Evolutionary conservation across 345 rosid genomes (phyloP), one percentile per base, ranked within the genome.

Genomic region (Murraya paniculata): DNA sequence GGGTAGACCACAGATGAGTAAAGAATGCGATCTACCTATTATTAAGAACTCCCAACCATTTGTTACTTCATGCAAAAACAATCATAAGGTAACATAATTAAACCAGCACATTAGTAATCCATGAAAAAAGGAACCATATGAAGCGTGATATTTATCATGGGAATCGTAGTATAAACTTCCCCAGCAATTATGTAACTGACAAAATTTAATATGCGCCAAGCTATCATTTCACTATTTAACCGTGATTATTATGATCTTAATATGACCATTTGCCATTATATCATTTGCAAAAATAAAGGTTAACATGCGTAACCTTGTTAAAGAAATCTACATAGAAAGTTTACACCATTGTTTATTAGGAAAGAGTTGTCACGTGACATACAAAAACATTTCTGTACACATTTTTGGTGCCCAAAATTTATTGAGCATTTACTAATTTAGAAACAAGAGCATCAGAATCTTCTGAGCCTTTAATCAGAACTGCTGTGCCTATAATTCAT

Each of bases 1-100:
- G 99, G 99, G 88, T 95, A 95, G 83, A 96, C 99, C 82, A 96
- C 97, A 28, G 99, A 96, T 76, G 99, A 96, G 87, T 94, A 96
- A 39, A 96, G 95, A 65, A 96, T 78, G 67, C 98, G 98, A 73
- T 96, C 99, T 77, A 96, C 99, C 99, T 96, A 76, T 61, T 83
- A 68, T 80, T 61, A 65, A 78, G n/a, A 72, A 9, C n/a, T 41
- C 45, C 41, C 41, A 66, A 53, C 14, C 19, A 56, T 57, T 73
- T 25, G 6, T 64, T 59, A 55, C 11, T 62, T 48, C 7, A 24
- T 68, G 35, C 27, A 67, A 18, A 14, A 18, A 55, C 18, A 41
- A 13, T 9, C 9, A 50, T 62, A 62, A 9, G 24, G 18, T 50
- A 18, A 30, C 21, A 4, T 35, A 38, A 59, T 25, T 2, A 24